Base-by-base conservation (phyloP, 345 rosid genomes). In the Kernera saxatilis region DNA sequence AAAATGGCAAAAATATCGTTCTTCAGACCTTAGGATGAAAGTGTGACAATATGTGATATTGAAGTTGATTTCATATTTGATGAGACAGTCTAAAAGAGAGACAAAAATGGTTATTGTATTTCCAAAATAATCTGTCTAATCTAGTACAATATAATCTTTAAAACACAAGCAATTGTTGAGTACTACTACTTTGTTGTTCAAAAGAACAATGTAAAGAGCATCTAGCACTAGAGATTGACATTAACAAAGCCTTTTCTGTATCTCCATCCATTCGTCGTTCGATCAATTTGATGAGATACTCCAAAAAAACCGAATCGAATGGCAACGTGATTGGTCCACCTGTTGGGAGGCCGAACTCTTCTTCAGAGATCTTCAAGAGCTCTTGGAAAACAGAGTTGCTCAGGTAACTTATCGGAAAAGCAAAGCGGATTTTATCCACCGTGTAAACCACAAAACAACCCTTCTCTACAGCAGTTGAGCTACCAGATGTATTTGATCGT, bases 391-490 rank as follows among this genome's bases (percentile, higher is more conserved):
- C 21, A 4, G 46, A 17, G 40, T 67, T 62, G 45, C 39, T 66
- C 2, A 76, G 66, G 43, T 76, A 74, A 30, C 35, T 27, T 49
- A 74, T 40, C 0, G 78, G 69, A 23, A 74, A 67, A 32, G 69
- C 25, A 60, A 75, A 75, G 5, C 78, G 64, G 12, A 3, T 25
- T 15, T 33, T 30, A 41, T 68, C 74, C 0, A 67, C 9, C 1
- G 82, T 82, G 79, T 80, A 82, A 8, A 72, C 73, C 27, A 74
- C 74, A 2, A 79, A 79, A 60, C 81, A 76, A 0, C 80, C 82
- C 48, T 66, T 58, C 9, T 57, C 72, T 48, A 5, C 21, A 0
- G 33, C 8, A 0, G 18, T 8, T 56, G 72, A 46, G 18, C 32
- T 49, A 3, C 22, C 22, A 23, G 30, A 4, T 22, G 18, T 0